Base-by-base conservation (phyloP, 2,329 filamentous ascomycete genomes). In the Aspergillus sp. region DNA sequence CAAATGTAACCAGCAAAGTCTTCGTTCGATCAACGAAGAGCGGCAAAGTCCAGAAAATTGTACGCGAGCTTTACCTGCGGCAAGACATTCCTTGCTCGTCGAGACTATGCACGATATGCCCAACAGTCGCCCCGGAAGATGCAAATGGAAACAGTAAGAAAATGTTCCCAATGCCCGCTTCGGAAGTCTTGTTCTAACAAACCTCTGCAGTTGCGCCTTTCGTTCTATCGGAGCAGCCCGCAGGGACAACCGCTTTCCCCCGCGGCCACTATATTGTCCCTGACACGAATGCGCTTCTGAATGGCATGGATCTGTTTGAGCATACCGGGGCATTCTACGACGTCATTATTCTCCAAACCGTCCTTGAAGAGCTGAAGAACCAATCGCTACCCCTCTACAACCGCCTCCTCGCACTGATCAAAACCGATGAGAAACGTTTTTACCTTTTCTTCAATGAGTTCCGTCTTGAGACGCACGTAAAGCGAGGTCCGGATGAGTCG, bases 361-460 rank as follows among this genome's bases (percentile, higher is more conserved):
- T 99, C 5, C 87, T 99, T 15, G 95, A 99, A 78, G 95, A 99
- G 80, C 85, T 99, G 63, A 91, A 93, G 74, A 97, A 97, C 76
- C 88, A 93, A 69, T 98, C 94, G 13, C 79, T 98, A 64, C 95
- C 95, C 47, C 86, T 99, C 43, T 99, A 98, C 81, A 97, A 97
- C 77, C 91, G 95, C 45, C 83, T 99, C 54, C 87, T 98, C 68
- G 89, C 91, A 23, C 83, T 99, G 66, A 96, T 93, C 45, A 96
- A 94, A 79, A 97, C 94, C 72, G 93, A 97, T 71, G 93, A 96
- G 67, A 99, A 99, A 83, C 88, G 94, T 58, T 98, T 97, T 76
- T 97, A 98, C 73, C 92, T 99, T 56, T 99, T 99, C 77, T 98
- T 98, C 86, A 99, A 99, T 76, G 95, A 99, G 71, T 99, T 99